phyloP scores from a whole-genome alignment of 768 basidiomycete genomes.

The Boletales sp. region DNA sequence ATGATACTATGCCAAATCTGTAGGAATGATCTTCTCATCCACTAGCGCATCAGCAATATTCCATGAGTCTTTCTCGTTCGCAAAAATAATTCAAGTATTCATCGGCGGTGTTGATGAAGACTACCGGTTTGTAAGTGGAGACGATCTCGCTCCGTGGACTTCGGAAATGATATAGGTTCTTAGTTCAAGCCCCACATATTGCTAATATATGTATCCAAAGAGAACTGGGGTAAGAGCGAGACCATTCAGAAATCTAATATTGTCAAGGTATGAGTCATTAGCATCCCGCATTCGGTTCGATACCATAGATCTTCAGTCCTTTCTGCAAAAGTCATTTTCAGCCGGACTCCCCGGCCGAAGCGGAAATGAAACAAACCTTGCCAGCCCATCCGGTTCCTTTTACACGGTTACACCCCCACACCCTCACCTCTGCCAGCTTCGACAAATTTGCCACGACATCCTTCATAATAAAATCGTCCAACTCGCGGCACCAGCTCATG shows the following conservation, averaged over 20 bases:
- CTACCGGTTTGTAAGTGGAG: no score
- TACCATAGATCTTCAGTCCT: constrained; percentile 27
- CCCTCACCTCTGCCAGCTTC: constrained; percentile 42
- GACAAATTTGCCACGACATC: constrained; percentile 50
- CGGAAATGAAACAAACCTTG: constrained; percentile 36
- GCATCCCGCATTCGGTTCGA: constrained; percentile 38
- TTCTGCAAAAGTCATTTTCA: constrained; percentile 12
- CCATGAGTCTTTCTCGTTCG: no score
- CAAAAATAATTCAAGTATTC: no score
- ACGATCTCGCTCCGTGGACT: no score
- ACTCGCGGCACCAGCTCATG: constrained; percentile 78
- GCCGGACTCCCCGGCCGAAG: not conserved
- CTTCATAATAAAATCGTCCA: constrained; percentile 82
- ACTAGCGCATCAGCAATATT: no score
- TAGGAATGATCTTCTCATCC: no score
- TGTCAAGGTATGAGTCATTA: not conserved
- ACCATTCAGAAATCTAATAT: not conserved
- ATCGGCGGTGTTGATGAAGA: no score
- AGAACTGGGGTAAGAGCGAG: not conserved
- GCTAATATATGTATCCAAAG: no score
- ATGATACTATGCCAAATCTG: no score
- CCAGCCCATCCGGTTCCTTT: constrained; percentile 40
- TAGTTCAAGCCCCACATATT: no score
- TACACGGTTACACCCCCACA: constrained; percentile 54
- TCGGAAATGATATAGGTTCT: no score